Percentiles rank a stretch among this genome's conserved stretches.
These are phyloP conservation scores for Mercurialis annua DNA, from an alignment of 345 rosid species.

Conservation along the genomic window DNA sequence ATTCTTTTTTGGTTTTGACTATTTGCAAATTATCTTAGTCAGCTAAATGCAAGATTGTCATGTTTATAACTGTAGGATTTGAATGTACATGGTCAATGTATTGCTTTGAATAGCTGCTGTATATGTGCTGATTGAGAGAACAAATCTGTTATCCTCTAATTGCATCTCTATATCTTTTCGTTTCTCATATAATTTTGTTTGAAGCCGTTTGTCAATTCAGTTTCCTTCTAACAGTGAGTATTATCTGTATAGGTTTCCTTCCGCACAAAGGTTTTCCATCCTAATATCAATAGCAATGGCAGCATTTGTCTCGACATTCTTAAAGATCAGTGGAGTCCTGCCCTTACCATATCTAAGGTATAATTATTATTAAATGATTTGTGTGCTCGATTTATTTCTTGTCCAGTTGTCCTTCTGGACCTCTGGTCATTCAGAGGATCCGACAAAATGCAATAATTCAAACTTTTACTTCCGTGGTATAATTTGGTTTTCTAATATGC, in stretches of 20 bases:
- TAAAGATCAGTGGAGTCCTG: constrained; percentile 24
- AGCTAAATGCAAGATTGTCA: neutral
- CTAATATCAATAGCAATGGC: constrained; percentile 27
- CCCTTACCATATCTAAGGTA: constrained; percentile 24
- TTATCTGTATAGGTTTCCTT: constrained; percentile 20
- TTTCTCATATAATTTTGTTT: neutral
- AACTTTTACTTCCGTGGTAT: neutral
- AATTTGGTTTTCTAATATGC: neutral
- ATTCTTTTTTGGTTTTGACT: neutral
- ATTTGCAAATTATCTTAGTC: neutral
- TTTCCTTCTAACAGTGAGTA: neutral
- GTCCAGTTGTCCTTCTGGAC: no score
- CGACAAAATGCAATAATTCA: neutral
- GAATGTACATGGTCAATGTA: neutral
- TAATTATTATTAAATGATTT: no score
- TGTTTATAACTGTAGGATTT: neutral
- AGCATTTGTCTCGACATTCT: constrained; percentile 26
- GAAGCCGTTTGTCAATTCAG: neutral
- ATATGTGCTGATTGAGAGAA: neutral
- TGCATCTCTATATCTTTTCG: neutral
- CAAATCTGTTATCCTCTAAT: neutral
- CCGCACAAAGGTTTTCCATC: constrained; percentile 26
- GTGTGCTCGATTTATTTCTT: neutral
- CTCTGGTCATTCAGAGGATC: neutral
- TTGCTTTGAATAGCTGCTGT: neutral